phyloP scores from a whole-genome alignment of 2,329 filamentous ascomycete species.

The Fusarium neocosmosporiellum region DNA sequence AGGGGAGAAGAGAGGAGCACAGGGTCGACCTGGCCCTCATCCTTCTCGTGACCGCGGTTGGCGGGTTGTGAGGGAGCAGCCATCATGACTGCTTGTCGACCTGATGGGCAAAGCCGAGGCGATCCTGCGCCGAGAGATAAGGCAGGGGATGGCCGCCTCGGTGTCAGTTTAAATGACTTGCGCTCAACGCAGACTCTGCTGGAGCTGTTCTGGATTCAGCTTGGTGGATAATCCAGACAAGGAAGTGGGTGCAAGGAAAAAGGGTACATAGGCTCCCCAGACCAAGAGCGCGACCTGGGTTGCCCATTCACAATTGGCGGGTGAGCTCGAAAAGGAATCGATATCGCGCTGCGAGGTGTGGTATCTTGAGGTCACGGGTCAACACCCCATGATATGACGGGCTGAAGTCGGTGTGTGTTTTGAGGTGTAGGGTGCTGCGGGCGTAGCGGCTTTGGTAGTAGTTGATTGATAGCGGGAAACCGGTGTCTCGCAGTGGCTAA shows the following conservation, averaged over 20 bases:
- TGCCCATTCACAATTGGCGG: conserved; percentile 8
- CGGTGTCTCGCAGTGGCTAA: conserved; percentile 24
- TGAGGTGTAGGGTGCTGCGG: conserved; percentile 33
- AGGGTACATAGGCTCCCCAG: conserved; percentile 4
- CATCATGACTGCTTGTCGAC: conserved; percentile 33
- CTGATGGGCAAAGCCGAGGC: conserved; percentile 15
- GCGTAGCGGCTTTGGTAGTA: conserved; percentile 36
- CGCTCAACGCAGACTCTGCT: conserved; percentile 16
- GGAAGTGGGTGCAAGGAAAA: conserved; percentile 27
- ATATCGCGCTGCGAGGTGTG: conserved; percentile 33
- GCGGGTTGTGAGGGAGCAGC: conserved; percentile 16
- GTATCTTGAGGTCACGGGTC: conserved; percentile 37
- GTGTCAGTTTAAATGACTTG: conserved; percentile 26
- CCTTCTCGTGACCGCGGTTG: conserved; percentile 26
- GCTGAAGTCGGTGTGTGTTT: conserved; percentile 39
- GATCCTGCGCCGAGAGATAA: conserved; percentile 28
- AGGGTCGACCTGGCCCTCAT: conserved; percentile 31
- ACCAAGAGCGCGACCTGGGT: not conserved
- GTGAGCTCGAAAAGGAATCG: conserved; percentile 2
- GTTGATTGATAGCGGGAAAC: conserved; percentile 39
- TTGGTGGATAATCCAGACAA: conserved; percentile 13
- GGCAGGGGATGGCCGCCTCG: conserved; percentile 31
- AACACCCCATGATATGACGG: conserved; percentile 40
- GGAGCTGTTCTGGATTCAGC: conserved; percentile 6
- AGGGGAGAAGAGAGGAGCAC: conserved; percentile 41